A percentile compares a stretch with the other conserved stretches of the same genome.
phyloP scores from a whole-genome alignment of 495 filamentous ascomycete genomes.

The Diplogelasinospora grovesii region DNA sequence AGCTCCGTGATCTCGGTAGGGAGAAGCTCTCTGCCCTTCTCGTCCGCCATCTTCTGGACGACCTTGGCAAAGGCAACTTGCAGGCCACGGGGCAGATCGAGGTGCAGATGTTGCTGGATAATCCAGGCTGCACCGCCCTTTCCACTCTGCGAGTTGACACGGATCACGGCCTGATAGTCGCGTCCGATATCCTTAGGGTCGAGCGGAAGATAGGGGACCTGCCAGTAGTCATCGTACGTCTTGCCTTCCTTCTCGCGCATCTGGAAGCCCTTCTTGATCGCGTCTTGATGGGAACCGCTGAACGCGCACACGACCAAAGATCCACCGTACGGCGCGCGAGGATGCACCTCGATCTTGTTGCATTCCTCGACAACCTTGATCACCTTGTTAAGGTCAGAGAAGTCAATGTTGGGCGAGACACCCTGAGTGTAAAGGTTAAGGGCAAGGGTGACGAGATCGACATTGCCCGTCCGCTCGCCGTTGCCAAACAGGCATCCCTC shows the following conservation, averaged over 20 bases:
- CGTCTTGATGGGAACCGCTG: constrained; percentile 90
- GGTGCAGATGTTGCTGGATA: constrained; percentile 77
- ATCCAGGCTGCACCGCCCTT: constrained; percentile 96
- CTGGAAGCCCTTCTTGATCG: constrained; percentile 95
- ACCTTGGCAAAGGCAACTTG: constrained; percentile 87
- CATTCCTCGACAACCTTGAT: constrained; percentile 86
- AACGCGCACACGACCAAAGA: constrained; percentile 85
- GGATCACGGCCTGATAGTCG: constrained; percentile 95
- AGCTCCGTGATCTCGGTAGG: constrained; percentile 74
- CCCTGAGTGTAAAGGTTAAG: constrained; percentile 97
- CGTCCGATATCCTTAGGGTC: constrained; percentile 92
- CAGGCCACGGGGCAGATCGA: constrained; percentile 87
- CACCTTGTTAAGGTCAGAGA: constrained; percentile 80
- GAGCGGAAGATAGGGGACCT: constrained; percentile 84
- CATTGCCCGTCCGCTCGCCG: constrained; percentile 92
- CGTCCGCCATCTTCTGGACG: constrained; percentile 69
- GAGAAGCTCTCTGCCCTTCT: constrained; percentile 76
- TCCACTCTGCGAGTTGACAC: constrained; percentile 92
- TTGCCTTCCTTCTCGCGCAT: constrained; percentile 54
- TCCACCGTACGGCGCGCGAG: constrained; percentile 83
- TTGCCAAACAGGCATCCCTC: constrained; percentile 96
- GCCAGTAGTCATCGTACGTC: constrained; percentile 54
- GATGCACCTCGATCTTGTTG: constrained; percentile 92
- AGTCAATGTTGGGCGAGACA: constrained; percentile 81
- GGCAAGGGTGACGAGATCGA: constrained; percentile 89